phyloP scores from a whole-genome alignment of 768 basidiomycete species.

The Mycena amicta region DNA sequence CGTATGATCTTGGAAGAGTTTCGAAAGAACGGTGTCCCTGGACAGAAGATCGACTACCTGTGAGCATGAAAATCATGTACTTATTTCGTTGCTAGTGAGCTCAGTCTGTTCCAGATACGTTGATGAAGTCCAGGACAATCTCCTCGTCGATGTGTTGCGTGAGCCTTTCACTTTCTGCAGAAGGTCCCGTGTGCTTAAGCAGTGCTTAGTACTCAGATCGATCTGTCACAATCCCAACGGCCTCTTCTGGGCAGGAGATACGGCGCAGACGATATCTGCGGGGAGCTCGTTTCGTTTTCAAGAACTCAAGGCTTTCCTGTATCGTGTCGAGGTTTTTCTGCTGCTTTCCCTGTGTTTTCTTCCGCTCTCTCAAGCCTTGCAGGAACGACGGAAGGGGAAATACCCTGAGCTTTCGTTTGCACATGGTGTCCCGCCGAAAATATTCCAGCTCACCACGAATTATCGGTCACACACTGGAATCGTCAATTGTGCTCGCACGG shows the following conservation, averaged over 20 bases:
- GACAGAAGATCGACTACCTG: constrained; percentile 56
- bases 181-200: background rate
- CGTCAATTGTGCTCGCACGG: background rate
- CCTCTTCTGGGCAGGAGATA: constrained; percentile 80
- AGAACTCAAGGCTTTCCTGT: constrained; percentile 69
- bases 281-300: constrained; percentile 75
- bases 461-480: background rate
- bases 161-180: constrained; percentile 20
- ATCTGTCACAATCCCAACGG: constrained; percentile 69
- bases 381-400: background rate
- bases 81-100: background rate
- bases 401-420: background rate
- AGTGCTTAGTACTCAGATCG: constrained; percentile 53
- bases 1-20: constrained; percentile 49
- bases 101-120: constrained; percentile 52
- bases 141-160: constrained; percentile 67
- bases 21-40: constrained; percentile 33
- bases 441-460: constrained; percentile 10
- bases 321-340: constrained; percentile 66
- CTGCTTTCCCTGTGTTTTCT: too few species aligned
- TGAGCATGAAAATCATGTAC: constrained; percentile 39
- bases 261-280: constrained; percentile 74
- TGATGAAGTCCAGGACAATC: constrained; percentile 75
- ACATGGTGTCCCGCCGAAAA: background rate
- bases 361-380: too few species aligned